Base-by-base conservation (phyloP, 2,329 filamentous ascomycete genomes). In the Trichoderma sp. region DNA sequence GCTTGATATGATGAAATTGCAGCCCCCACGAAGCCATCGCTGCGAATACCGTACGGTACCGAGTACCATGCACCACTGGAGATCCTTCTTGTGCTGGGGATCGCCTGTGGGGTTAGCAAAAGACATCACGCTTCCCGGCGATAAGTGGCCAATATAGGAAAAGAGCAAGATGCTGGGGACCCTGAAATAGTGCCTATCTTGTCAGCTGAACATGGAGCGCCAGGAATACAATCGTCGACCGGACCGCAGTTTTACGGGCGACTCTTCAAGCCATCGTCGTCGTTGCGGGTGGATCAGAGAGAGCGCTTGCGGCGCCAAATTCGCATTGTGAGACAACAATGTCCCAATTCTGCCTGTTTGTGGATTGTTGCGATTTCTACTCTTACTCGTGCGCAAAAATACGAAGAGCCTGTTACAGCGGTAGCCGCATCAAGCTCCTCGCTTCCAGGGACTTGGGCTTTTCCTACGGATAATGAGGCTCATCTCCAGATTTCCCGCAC, bases 261-360 rank as follows among this genome's bases (percentile, higher is more conserved):
- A 43, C 51, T 28, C 51, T 15, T 43, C 26, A 34, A 36, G 57
- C 65, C 32, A 67, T 36, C 34, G 51, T 30, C 62, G 28, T 63
- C 32, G 51, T 56, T 56, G 43, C 47, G 58, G 51, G 65, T 68
- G 39, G 58, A 63, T 30, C 47, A 26, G 5, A 34, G 26, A 21
- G 6, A 57, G 58, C 58, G 68, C 68, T 63, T 70, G 58, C 58
- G 66, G 66, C 66, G 66, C 66, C 66, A 69, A 69, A 18, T 51
- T 53, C 39, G 56, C 57, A 14, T 34, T 18, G 57, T 18, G 28
- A 34, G 53, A 61, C 24, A 69, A 18, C 7, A 18, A 12, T 26
- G 18, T 18, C 11, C 64, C 30, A 39, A 14, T 32, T 28, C 9
- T 67, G 51, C n/a, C 53, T 36, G 21, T 58, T 67, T 67, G 51